Conservation (phyloP, 257 asterid species). For the Penstemon davidsonii region DNA sequence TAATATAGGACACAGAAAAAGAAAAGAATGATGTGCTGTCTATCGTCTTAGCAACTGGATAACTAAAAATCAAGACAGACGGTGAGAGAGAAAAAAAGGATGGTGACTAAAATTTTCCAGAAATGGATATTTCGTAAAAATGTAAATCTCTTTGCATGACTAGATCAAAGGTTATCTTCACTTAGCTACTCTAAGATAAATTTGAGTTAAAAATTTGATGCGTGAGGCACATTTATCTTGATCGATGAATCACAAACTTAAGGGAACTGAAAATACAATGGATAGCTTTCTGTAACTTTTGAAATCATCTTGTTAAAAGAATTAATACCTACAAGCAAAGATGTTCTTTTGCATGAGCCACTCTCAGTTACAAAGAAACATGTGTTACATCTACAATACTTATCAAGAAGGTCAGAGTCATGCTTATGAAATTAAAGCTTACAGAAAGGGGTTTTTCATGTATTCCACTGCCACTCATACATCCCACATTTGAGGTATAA, state of each 20-base stretch:
- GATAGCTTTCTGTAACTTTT: not conserved
- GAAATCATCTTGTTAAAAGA: constrained; percentile 2
- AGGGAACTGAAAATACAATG: not conserved
- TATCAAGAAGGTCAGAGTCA: not conserved
- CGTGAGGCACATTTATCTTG: constrained; percentile 2
- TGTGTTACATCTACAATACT: not conserved
- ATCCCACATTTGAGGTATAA: no score
- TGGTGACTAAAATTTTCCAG: not conserved
- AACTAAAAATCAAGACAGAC: not conserved
- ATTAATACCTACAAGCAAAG: not conserved
- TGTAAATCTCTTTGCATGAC: not conserved
- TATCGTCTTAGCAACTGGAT: not conserved
- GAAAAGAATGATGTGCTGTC: no score
- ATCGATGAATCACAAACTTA: not conserved
- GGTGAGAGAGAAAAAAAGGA: not conserved
- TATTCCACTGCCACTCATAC: no score
- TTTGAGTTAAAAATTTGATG: not conserved
- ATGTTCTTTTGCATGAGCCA: not conserved
- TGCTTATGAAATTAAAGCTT: not conserved
- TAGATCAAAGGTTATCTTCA: not conserved
- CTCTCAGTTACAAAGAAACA: not conserved
- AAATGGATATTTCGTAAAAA: not conserved
- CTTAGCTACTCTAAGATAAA: not conserved
- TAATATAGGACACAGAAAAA: not conserved
- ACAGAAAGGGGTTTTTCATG: no score